phyloP scores from a whole-genome alignment of 75 land plant species.

The Isoetes taiwanensis region DNA sequence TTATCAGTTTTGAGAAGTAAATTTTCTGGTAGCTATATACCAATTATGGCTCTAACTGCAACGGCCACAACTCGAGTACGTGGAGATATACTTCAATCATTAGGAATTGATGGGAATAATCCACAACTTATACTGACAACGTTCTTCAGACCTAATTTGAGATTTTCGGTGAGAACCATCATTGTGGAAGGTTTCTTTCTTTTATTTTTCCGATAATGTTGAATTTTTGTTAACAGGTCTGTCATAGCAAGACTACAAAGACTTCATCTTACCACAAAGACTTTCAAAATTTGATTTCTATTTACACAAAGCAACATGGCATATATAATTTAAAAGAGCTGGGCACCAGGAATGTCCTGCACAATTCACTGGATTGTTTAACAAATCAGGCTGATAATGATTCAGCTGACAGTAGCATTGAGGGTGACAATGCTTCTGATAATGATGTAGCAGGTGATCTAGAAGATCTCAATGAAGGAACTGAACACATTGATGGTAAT shows the following conservation, averaged over 20 bases:
- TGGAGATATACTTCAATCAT: constrained; percentile 56
- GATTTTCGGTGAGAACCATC: constrained; percentile 75
- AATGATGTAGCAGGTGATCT: too few species aligned
- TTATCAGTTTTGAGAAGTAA: constrained; percentile 54
- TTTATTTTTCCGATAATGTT: too few species aligned
- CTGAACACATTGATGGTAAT: too few species aligned
- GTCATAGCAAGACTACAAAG: constrained; percentile 54
- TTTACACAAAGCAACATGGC: constrained; percentile 28
- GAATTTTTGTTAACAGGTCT: constrained; percentile 33
- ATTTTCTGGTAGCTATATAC: constrained; percentile 44
- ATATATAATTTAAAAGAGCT: too few species aligned
- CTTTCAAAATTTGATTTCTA: constrained; percentile 36
- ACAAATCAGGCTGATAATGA: too few species aligned
- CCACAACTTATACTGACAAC: constrained; percentile 56
- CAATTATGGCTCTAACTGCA: constrained; percentile 88
- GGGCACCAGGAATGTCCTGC: too few species aligned
- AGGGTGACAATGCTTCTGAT: too few species aligned
- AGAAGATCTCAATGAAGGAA: too few species aligned
- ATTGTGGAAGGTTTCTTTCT: too few species aligned
- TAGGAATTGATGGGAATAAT: constrained; percentile 36
- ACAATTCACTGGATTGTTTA: too few species aligned
- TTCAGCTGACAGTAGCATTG: too few species aligned
- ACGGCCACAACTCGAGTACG: constrained; percentile 72
- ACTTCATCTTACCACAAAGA: constrained; percentile 42
- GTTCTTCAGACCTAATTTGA: constrained; percentile 67